Percentiles rank a stretch among this genome's conserved stretches.
Conservation (phyloP, 2,329 filamentous ascomycete species). For the Chaetomiaceae sp. region DNA sequence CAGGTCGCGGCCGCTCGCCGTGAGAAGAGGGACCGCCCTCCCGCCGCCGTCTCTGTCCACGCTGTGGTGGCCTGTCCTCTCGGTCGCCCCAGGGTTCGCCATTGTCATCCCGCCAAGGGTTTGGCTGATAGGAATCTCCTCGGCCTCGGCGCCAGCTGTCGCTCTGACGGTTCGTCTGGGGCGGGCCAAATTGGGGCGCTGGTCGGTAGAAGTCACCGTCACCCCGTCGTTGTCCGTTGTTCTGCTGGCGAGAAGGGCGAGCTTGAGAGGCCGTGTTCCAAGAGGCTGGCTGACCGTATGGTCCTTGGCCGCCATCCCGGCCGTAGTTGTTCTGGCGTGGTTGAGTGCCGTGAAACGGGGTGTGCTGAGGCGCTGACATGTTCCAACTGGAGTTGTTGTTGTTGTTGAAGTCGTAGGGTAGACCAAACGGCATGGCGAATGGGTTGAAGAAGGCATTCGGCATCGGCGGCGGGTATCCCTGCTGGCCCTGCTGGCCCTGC, state of each 20-base stretch:
- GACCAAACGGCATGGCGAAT: constrained; percentile 1
- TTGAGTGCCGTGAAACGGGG: background rate
- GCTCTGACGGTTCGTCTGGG: background rate
- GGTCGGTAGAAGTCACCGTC: background rate
- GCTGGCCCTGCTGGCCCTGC: background rate
- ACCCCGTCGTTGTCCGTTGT: background rate
- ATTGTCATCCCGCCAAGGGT: background rate
- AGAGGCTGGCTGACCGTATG: background rate
- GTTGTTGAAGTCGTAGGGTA: background rate
- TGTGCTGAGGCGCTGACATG: background rate
- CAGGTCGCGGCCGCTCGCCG: background rate
- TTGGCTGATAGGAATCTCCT: background rate
- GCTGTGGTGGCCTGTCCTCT: background rate
- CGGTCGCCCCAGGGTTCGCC: background rate
- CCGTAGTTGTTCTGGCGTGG: background rate
- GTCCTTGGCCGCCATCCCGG: background rate
- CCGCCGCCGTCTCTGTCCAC: background rate
- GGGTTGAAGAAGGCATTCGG: background rate
- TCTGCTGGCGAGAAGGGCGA: background rate
- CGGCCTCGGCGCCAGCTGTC: background rate
- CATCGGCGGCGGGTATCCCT: background rate
- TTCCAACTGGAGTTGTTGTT: background rate
- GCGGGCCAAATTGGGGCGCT: background rate
- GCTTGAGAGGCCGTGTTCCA: background rate
- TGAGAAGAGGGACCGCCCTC: too few species aligned